Conservation (phyloP, 257 asterid species). For the Penstemon eatonii region DNA sequence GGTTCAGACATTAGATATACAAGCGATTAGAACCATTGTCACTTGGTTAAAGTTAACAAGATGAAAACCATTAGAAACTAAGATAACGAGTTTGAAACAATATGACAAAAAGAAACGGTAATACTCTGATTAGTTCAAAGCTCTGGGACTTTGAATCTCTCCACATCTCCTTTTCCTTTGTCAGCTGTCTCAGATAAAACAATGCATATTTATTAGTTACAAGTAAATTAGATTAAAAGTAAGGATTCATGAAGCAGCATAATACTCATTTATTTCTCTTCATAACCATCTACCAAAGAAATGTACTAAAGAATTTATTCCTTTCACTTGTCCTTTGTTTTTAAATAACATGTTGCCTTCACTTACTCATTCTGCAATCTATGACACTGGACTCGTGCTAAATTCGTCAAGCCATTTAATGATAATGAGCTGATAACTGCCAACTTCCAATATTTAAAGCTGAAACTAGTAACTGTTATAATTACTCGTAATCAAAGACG, state of each 20-base stretch:
- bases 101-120: constrained; percentile 21
- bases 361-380: neutral
- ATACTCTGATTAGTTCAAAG: constrained; percentile 75
- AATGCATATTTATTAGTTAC: constrained; percentile 1
- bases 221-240: neutral
- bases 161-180: constrained; percentile 67
- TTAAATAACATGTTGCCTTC: neutral
- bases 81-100: constrained; percentile 1
- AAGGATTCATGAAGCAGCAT: neutral
- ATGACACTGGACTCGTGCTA: neutral
- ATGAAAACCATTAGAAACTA: constrained; percentile 5
- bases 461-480: no score
- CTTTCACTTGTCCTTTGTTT: neutral
- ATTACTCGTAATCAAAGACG: no score
- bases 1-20: neutral
- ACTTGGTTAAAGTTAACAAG: constrained; percentile 7
- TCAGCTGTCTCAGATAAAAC: constrained; percentile 53
- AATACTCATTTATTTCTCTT: neutral
- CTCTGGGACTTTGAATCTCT: constrained; percentile 70
- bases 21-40: neutral
- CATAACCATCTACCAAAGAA: neutral
- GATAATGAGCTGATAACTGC: neutral
- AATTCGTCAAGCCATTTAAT: constrained; percentile 11
- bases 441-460: neutral
- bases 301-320: neutral